A percentile compares a stretch with the other conserved stretches of the same genome.
These are phyloP conservation scores for Saussurea involucrata DNA, from an alignment of 129 eudicot species.

Conservation along the genomic window DNA sequence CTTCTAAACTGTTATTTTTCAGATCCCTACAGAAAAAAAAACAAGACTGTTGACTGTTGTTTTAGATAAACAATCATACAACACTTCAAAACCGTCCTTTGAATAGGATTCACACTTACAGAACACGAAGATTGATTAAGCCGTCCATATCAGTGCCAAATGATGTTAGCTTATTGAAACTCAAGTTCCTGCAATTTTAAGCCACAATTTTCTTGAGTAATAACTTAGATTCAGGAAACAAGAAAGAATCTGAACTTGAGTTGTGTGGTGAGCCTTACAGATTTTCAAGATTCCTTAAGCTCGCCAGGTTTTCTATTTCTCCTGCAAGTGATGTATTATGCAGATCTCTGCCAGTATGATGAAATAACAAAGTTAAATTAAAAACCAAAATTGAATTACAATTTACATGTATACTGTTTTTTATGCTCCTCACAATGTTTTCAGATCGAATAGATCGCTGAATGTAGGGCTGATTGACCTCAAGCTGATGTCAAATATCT, in stretches of 20 bases:
- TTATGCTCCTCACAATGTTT: constrained; percentile 55
- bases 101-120: constrained; percentile 44
- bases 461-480: constrained; percentile 84
- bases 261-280: constrained; percentile 42
- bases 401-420: background rate
- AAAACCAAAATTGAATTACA: background rate
- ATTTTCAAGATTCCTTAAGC: constrained; percentile 71
- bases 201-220: background rate
- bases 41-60: background rate
- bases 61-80: constrained; percentile 16
- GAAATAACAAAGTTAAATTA: constrained; percentile 5
- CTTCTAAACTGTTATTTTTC: constrained; percentile 75
- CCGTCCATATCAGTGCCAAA: constrained; percentile 76
- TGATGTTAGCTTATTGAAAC: constrained; percentile 72
- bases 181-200: constrained; percentile 65
- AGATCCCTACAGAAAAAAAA: constrained; percentile 53
- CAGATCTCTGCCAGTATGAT: constrained; percentile 57
- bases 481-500: constrained; percentile 54
- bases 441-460: constrained; percentile 74
- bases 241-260: background rate
- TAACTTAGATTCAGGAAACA: constrained; percentile 11
- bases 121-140: constrained; percentile 61
- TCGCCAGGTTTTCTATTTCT: constrained; percentile 75
- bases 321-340: constrained; percentile 87
- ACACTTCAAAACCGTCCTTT: background rate